A percentile compares a stretch with the other conserved stretches of the same genome.
phyloP scores from a whole-genome alignment of 208 protist species.

The Leishmania turanica region DNA sequence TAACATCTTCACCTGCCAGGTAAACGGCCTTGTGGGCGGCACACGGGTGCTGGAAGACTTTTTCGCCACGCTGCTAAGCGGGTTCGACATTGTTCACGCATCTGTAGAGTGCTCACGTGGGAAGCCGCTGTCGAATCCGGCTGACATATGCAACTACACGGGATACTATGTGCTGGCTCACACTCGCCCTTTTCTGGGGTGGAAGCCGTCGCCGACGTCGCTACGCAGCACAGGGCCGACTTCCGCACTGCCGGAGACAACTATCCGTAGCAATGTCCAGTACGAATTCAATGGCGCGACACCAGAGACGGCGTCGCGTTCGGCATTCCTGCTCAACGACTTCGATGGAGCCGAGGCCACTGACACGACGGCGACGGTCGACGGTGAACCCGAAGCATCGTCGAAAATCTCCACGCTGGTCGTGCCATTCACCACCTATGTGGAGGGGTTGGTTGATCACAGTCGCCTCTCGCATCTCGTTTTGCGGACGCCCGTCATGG shows the following conservation, averaged over 20 bases:
- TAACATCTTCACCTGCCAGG: slow-evolving; percentile 62
- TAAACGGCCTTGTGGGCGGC: slow-evolving; percentile 63
- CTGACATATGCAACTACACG: slow-evolving; percentile 44
- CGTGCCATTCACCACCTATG: slow-evolving; percentile 60
- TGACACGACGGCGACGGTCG: background rate
- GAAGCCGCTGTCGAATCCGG: slow-evolving; percentile 15
- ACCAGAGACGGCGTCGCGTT: background rate
- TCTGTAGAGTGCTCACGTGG: slow-evolving; percentile 32
- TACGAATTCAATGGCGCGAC: background rate
- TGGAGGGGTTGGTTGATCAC: slow-evolving; percentile 39
- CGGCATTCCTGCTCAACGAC: background rate
- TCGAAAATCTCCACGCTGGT: slow-evolving; percentile 14
- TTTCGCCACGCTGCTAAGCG: slow-evolving; percentile 54
- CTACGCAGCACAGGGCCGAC: background rate
- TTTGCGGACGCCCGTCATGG: slow-evolving; percentile 49
- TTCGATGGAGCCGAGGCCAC: background rate
- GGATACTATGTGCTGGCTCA: slow-evolving; percentile 66
- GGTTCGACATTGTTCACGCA: slow-evolving; percentile 77
- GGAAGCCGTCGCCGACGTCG: slow-evolving; percentile 38
- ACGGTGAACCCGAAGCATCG: background rate
- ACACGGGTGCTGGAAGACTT: slow-evolving; percentile 64
- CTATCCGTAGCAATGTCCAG: background rate
- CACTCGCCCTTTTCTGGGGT: slow-evolving; percentile 75
- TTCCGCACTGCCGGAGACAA: no score
- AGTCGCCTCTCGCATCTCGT: slow-evolving; percentile 55